Conservation (phyloP, 2,329 filamentous ascomycete genomes). For the Bipolaris cookei region DNA sequence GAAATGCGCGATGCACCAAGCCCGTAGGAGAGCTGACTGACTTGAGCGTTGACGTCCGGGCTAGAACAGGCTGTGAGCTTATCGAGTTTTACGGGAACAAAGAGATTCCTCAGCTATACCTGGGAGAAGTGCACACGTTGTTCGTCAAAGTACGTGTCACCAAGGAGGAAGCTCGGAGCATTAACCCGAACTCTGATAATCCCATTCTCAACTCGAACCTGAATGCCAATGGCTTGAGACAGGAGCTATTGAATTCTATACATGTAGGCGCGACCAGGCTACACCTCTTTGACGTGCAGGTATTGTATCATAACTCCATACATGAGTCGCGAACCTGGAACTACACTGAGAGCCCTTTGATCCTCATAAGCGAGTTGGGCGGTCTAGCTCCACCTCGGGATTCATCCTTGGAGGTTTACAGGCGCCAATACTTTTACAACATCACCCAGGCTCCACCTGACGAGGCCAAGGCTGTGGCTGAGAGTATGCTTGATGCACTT, state of each 20-base stretch:
- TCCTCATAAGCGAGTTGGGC: slow-evolving; percentile 32
- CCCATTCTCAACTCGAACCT: slow-evolving; percentile 34
- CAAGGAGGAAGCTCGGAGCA: slow-evolving; percentile 19
- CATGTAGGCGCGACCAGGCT: slow-evolving; percentile 28
- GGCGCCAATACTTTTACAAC: slow-evolving; percentile 30
- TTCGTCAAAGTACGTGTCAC: slow-evolving; percentile 30
- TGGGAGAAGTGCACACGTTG: slow-evolving; percentile 38
- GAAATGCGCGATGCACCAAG: slow-evolving; percentile 31
- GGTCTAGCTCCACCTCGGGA: slow-evolving; percentile 27
- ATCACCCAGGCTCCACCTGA: slow-evolving; percentile 17
- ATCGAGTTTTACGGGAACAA: slow-evolving; percentile 24
- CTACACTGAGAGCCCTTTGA: slow-evolving; percentile 33
- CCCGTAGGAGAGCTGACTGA: slow-evolving; percentile 32
- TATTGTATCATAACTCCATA: slow-evolving; percentile 31
- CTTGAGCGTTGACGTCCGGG: slow-evolving; percentile 30
- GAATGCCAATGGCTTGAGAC: slow-evolving; percentile 26
- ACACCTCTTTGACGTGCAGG: slow-evolving; percentile 36
- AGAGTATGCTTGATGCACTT: slow-evolving; percentile 10
- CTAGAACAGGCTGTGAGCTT: slow-evolving; percentile 36
- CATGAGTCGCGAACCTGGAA: slow-evolving; percentile 30
- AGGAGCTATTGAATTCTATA: slow-evolving; percentile 28
- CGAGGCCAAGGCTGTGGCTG: slow-evolving; percentile 15
- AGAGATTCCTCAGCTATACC: slow-evolving; percentile 26
- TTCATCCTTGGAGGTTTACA: slow-evolving; percentile 29
- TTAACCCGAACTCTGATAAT: slow-evolving; percentile 27